Evolutionary conservation across 2,329 filamentous ascomycete genomes (phyloP).

Genomic region (Fusarium albidum): DNA sequence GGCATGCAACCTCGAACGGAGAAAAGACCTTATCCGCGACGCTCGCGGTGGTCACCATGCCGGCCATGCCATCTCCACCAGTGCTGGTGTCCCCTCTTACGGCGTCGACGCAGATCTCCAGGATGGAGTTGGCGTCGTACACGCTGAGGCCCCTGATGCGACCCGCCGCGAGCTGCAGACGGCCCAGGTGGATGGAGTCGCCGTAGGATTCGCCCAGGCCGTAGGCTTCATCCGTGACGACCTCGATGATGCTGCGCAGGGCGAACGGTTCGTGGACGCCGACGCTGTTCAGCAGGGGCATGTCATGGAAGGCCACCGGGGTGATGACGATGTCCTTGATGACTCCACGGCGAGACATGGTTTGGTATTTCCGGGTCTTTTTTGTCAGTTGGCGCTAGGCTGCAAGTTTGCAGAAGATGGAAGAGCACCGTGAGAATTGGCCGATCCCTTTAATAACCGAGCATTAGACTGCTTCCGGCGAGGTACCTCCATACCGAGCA

Average conservation of each 20-base stretch:
- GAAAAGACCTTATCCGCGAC: slow-evolving; percentile 52
- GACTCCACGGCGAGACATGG: slow-evolving; percentile 39
- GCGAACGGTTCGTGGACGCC: slow-evolving; percentile 54
- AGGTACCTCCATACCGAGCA: not conserved
- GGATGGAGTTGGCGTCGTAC: slow-evolving; percentile 80
- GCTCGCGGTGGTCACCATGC: slow-evolving; percentile 53
- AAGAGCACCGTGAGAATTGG: not conserved
- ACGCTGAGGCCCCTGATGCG: slow-evolving; percentile 42
- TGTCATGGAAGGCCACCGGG: slow-evolving; percentile 54
- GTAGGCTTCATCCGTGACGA: slow-evolving; percentile 46
- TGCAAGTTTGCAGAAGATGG: not conserved
- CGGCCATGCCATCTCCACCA: slow-evolving; percentile 67
- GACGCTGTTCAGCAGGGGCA: slow-evolving; percentile 54
- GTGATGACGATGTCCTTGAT: slow-evolving; percentile 52
- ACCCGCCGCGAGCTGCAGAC: slow-evolving; percentile 44
- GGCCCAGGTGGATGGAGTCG: slow-evolving; percentile 47
- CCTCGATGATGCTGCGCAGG: slow-evolving; percentile 51
- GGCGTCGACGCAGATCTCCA: slow-evolving; percentile 83
- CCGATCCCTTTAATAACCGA: not conserved
- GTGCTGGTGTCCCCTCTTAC: slow-evolving; percentile 60
- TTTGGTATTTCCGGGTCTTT: too few species aligned
- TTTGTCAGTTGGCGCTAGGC: not conserved
- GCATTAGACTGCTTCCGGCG: too few species aligned
- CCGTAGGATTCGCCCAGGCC: slow-evolving; percentile 53
- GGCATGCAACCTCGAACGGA: slow-evolving; percentile 52